phyloP scores from a whole-genome alignment of 2,329 filamentous ascomycete species.

The Epichloe coenophiala region DNA sequence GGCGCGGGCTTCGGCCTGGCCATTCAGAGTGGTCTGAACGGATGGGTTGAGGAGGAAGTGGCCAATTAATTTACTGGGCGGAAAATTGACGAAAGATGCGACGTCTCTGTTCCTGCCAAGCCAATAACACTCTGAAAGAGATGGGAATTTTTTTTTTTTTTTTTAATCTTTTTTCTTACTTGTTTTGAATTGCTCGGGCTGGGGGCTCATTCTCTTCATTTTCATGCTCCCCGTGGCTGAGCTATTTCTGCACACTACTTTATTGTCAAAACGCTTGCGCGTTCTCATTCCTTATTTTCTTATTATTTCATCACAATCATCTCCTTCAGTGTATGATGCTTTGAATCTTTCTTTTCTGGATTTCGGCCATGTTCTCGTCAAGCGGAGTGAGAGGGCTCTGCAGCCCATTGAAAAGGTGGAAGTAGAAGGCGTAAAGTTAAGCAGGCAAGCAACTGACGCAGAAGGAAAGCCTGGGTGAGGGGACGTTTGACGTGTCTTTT shows the following conservation, averaged over 20 bases:
- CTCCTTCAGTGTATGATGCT: conserved; percentile 18
- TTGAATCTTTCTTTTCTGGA: conserved; percentile 10
- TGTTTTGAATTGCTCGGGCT: conserved; percentile 13
- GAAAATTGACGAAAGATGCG: background rate
- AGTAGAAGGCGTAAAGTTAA: background rate
- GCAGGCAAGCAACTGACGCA: background rate
- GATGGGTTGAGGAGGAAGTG: conserved; percentile 56
- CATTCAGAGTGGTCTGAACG: conserved; percentile 50
- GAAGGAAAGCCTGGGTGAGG: background rate
- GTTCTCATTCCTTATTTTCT: conserved; percentile 17
- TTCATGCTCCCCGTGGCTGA: conserved; percentile 1
- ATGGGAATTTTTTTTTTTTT: conserved; percentile 26
- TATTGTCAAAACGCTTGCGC: background rate
- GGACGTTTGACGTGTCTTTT: background rate
- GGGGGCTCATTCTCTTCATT: conserved; percentile 6
- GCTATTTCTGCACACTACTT: background rate
- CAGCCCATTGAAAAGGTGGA: background rate
- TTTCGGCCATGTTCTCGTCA: background rate
- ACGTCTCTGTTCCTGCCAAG: background rate
- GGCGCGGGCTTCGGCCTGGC: conserved; percentile 44
- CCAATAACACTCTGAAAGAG: background rate
- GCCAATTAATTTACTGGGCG: conserved; percentile 32
- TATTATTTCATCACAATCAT: conserved; percentile 3
- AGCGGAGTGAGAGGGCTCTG: background rate
- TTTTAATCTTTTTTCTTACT: conserved; percentile 2